Percentiles rank a stretch among this genome's conserved stretches.
These are phyloP conservation scores for Acaromyces ingoldii DNA, from an alignment of 1,284 basidiomycete genomes.

Conservation along the genomic window DNA sequence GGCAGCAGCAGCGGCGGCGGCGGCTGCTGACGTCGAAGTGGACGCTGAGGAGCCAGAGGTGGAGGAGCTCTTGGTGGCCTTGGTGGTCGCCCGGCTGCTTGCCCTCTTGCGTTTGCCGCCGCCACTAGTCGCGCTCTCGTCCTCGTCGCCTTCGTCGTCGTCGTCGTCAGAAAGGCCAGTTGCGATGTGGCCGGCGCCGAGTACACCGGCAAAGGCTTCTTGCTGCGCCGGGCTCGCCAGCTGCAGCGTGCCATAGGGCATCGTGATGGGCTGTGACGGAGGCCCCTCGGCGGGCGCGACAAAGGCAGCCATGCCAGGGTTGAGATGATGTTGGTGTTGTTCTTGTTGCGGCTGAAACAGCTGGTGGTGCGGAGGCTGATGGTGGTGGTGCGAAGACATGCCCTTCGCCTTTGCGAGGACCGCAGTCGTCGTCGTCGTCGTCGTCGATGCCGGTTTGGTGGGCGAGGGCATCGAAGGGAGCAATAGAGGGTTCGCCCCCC, in stretches of 20 bases:
- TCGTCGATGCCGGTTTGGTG: no score
- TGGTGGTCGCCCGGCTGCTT: not conserved
- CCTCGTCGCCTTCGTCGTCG: constrained; percentile 3
- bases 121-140: not conserved
- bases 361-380: no score
- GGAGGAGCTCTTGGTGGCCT: not conserved
- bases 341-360: no score
- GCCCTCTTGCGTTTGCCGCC: constrained; percentile 1
- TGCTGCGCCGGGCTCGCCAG: not conserved
- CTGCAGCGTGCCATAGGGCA: not conserved
- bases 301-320: constrained; percentile 3
- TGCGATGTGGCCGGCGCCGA: not conserved
- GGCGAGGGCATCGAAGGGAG: no score
- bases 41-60: not conserved
- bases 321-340: no score
- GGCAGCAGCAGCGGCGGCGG: not conserved
- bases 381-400: no score
- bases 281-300: constrained; percentile 1
- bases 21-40: not conserved
- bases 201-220: not conserved
- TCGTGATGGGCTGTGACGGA: constrained; percentile 1
- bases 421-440: no score
- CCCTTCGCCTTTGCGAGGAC: no score
- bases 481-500: no score
- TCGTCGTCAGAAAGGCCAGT: no score